Conservation (phyloP, 768 basidiomycete species). For the Kwoniella sp. region DNA sequence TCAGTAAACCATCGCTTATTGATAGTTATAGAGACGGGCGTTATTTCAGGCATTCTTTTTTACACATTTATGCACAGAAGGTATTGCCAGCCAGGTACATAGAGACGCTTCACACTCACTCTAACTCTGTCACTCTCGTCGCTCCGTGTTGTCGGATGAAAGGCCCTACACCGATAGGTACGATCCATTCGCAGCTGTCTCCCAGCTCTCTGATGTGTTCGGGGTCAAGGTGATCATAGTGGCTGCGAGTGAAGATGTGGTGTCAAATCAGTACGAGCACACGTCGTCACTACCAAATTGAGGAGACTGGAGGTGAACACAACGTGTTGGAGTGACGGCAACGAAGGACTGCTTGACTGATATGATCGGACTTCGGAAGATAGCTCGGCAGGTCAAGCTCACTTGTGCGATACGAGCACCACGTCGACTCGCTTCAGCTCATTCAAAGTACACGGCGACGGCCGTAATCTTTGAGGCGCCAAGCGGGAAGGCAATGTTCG, state of each 20-base stretch:
- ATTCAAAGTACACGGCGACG: constrained; percentile 46
- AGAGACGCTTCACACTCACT: constrained; percentile 34
- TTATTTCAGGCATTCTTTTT: too few relatives aligned
- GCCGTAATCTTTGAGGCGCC: constrained; percentile 52
- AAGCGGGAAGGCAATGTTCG: constrained; percentile 44
- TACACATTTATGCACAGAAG: too few relatives aligned
- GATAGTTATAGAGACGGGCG: too few relatives aligned
- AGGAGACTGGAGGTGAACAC: too few relatives aligned
- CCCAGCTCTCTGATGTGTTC: constrained; percentile 48
- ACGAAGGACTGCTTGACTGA: too few relatives aligned
- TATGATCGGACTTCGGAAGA: too few relatives aligned
- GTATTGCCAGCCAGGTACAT: background rate
- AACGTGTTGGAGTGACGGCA: too few relatives aligned
- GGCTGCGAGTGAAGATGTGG: constrained; percentile 28
- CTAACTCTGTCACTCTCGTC: constrained; percentile 47
- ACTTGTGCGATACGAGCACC: constrained; percentile 56
- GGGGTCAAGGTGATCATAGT: constrained; percentile 56
- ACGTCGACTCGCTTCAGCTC: constrained; percentile 51
- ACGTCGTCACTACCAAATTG: background rate
- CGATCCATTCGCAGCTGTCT: constrained; percentile 54
- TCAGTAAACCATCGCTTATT: too few relatives aligned
- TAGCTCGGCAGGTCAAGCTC: too few relatives aligned
- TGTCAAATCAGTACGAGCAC: background rate
- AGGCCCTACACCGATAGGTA: constrained; percentile 50
- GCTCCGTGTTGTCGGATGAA: constrained; percentile 50